These are phyloP conservation scores for Russula emetica DNA, from an alignment of 768 basidiomycete genomes.

Conservation along the genomic window DNA sequence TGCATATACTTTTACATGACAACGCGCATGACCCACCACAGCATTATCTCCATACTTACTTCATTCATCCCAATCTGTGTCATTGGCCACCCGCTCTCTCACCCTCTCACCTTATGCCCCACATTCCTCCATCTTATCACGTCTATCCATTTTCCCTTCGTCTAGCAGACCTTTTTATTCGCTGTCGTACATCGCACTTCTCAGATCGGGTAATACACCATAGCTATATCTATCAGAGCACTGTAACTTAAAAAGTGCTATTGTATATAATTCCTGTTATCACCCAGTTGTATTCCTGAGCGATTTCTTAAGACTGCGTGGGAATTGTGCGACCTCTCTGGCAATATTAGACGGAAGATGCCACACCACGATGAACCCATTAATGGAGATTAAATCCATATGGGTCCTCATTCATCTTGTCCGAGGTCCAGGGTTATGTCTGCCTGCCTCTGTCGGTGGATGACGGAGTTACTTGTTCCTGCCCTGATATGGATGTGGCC, in stretches of 20 bases:
- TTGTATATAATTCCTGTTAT: constrained; percentile 7
- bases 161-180: neutral
- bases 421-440: constrained; percentile 3
- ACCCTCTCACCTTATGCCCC: neutral
- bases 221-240: constrained; percentile 15
- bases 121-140: constrained; percentile 6
- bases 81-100: neutral
- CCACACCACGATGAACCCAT: neutral
- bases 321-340: neutral
- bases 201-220: neutral
- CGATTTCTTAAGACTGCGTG: neutral
- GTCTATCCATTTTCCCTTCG: neutral
- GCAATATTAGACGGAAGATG: neutral
- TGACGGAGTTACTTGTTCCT: neutral
- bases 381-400: neutral
- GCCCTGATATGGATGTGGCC: neutral
- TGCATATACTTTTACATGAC: constrained; percentile 20
- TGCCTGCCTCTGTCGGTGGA: neutral
- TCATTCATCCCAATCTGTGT: constrained; percentile 13
- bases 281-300: neutral
- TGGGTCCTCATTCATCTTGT: neutral
- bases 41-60: constrained; percentile 12
- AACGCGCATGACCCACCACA: constrained; percentile 4
- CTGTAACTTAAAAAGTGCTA: constrained; percentile 9
- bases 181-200: constrained; percentile 11